Base-by-base conservation (phyloP, 2,329 filamentous ascomycete species). In the Ophiocordyceps camponoti-leonardi region DNA sequence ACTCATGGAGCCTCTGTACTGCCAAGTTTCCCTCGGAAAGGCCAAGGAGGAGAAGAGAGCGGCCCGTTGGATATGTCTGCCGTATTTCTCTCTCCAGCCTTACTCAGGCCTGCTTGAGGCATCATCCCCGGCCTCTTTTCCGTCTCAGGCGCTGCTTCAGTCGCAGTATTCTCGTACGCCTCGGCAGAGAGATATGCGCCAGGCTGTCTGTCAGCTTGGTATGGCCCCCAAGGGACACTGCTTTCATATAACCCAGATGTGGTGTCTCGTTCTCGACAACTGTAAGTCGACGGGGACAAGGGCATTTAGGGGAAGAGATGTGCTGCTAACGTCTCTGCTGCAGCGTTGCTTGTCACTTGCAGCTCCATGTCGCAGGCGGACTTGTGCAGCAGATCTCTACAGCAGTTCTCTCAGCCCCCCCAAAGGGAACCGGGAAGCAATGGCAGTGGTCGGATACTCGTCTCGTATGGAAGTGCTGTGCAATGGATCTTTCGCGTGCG, bases 211-310 rank as follows among this genome's bases (percentile, higher is more conserved):
- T 44, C 60, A 62, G 45, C 53, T 63, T 14, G 58, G 58, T 1
- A 56, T 58, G 39, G 59, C 57, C 3, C 58, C 57, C 1, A 49
- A 56, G 11, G 60, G 58, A 2, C 52, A 62, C 18, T 72, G 67
- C 45, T 71, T 69, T 46, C 68, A 72, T 46, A 63, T 72, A 41
- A 57, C 64, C 1, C 69, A 72, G 49, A 46, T 70, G 11, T 72
- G 69, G 69, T 67, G 62, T 48, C 50, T 72, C 6, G 54, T 69
- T 7, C 48, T 72, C 1, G 64, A 65, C 39, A 63, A 68, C 41
- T 61, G 67, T 69, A 53, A 51, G 62, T 18, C 11, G 26, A 28
- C 26, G 26, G 10, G 26, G 26, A 2, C 2, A 28, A 28, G 26
- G 10, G 26, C 11, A 28, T 8, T 28, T 10, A 11, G 26, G 7